Base-by-base conservation (phyloP, 306 rosid species). In the Ceratonia siliqua region DNA sequence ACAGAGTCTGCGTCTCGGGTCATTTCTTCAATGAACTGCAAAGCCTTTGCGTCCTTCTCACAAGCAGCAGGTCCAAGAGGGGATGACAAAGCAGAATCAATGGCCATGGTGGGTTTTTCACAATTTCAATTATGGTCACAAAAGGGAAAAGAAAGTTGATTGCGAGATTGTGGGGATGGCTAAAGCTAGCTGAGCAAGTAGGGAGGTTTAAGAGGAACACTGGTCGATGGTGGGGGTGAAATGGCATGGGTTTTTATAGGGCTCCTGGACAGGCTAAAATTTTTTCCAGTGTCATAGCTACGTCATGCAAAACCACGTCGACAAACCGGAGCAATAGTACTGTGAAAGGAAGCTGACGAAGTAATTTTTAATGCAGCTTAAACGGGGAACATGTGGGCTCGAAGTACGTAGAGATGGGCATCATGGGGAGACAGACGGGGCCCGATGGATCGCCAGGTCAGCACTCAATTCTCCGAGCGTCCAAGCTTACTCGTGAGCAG, bases 11-110 rank as follows among this genome's bases (percentile, higher is more conserved):
- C 0, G 70, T 90, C 88, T 46, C 8, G 68, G 38, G 97, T 90
- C 80, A 68, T 75, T 1, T 89, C 88, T 49, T 93, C 88, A 0
- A 93, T 90, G 82, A 90, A 86, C 52, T 79, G 82, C n/a, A 89
- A 81, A 22, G 90, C 90, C 82, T 82, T 86, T 12, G 83, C 76
- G 12, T 77, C 83, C 76, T 83, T 87, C 62, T 87, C 90, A 53
- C 20, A 48, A 0, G 72, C 71, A 2, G 87, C 80, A 30, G 81
- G 79, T 17, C 75, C 87, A 17, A 79, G 72, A 1, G 86, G 87
- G 27, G 83, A 72, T 0, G 88, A 59, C 0, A 74, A 45, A n/a
- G 30, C 68, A 27, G 85, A 48, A 78, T 62, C 84, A 68, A 74
- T 39, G 61, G 89, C 82, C 96, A 90, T 93, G 82, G 20, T 62